phyloP scores from a whole-genome alignment of 2,329 filamentous ascomycete genomes.

The Whalleya microplaca region DNA sequence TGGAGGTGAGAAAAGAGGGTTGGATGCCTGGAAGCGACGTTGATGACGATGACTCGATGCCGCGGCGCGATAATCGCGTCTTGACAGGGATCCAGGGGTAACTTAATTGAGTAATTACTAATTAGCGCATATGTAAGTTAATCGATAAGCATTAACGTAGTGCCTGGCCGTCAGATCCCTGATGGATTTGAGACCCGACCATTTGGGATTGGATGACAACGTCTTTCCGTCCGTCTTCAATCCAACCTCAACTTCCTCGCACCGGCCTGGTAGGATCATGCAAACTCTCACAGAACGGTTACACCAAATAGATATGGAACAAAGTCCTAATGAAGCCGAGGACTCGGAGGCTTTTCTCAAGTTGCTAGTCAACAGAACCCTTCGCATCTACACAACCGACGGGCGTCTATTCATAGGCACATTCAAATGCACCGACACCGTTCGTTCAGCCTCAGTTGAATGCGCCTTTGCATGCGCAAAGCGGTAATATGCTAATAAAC shows the following conservation, averaged over 20 bases:
- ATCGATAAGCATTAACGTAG: slow-evolving; percentile 25
- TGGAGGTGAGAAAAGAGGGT: background rate
- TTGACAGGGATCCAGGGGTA: slow-evolving; percentile 1
- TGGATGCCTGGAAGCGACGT: slow-evolving; percentile 8
- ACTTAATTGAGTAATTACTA: background rate
- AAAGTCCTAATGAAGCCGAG: slow-evolving; percentile 49
- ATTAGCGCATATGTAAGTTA: no score
- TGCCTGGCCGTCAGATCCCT: background rate
- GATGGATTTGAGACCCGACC: no score
- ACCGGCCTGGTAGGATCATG: slow-evolving; percentile 11
- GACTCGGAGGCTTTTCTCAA: slow-evolving; percentile 60
- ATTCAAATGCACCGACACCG: slow-evolving; percentile 94
- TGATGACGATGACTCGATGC: slow-evolving; percentile 26
- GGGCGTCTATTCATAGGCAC: slow-evolving; percentile 85
- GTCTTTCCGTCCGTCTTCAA: background rate
- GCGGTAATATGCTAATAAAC: slow-evolving; percentile 4
- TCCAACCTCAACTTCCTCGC: background rate
- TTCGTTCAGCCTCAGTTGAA: slow-evolving; percentile 46
- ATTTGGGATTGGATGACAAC: background rate
- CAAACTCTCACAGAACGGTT: slow-evolving; percentile 15
- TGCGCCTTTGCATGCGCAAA: background rate
- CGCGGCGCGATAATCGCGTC: slow-evolving; percentile 21
- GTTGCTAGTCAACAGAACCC: slow-evolving; percentile 74
- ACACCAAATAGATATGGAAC: slow-evolving; percentile 19
- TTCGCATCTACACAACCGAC: slow-evolving; percentile 81